A percentile compares a stretch with the other conserved stretches of the same genome.
Evolutionary conservation across 176 grass and related monocot species (phyloP).

Genomic region (Rhynchospora breviuscula): DNA sequence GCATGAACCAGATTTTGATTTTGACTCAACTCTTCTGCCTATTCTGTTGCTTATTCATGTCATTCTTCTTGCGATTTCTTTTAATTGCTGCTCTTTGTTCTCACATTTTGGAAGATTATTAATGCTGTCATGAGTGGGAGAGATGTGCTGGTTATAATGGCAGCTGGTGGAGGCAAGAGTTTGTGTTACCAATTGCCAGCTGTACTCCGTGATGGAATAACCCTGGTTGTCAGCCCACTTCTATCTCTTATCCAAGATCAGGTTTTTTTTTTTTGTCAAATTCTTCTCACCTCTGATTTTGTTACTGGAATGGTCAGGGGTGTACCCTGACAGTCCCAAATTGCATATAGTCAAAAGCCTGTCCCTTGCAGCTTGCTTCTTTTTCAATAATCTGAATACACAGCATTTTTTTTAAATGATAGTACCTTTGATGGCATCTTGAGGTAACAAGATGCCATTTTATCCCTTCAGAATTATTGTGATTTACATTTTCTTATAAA

Average conservation of each 20-base stretch:
- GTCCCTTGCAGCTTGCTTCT: neutral
- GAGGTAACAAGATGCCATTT: neutral
- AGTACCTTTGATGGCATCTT: neutral
- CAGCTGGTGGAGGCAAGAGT: conserved; percentile 90
- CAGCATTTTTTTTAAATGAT: neutral
- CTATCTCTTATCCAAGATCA: conserved; percentile 92
- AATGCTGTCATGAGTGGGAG: conserved; percentile 84
- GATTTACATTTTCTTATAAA: neutral
- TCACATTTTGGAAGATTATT: conserved; percentile 60
- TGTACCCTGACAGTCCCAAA: neutral
- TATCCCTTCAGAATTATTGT: neutral
- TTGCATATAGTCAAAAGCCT: neutral
- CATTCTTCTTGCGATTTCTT: neutral
- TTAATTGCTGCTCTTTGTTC: conserved; percentile 17
- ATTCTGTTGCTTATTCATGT: neutral
- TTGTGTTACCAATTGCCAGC: conserved; percentile 87
- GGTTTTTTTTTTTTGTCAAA: conserved; percentile 27
- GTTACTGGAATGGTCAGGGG: neutral
- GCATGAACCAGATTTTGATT: neutral
- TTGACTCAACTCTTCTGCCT: neutral
- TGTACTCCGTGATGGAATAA: conserved; percentile 61
- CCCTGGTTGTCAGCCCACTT: conserved; percentile 76
- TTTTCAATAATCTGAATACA: neutral
- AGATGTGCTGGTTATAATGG: conserved; percentile 95
- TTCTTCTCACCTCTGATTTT: neutral